phyloP scores from a whole-genome alignment of 305 asterid genomes.

The Caryopteris hybrid region DNA sequence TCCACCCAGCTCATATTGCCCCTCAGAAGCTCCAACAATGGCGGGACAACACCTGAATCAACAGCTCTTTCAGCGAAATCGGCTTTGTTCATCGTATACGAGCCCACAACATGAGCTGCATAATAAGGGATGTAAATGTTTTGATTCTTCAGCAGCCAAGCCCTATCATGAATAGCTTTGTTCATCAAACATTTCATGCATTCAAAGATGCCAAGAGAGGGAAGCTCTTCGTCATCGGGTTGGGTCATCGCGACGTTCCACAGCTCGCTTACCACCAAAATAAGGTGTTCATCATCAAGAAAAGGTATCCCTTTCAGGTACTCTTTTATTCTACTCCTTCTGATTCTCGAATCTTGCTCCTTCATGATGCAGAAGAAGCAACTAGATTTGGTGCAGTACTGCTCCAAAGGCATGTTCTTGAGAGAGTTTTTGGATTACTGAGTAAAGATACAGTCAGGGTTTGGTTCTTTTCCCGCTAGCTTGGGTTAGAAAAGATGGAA shows the following conservation, averaged over 20 bases:
- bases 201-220: slow-evolving; percentile 59
- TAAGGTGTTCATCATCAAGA: slow-evolving; percentile 52
- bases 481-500: slow-evolving; percentile 25
- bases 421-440: background rate
- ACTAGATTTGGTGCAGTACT: slow-evolving; percentile 24
- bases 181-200: slow-evolving; percentile 52
- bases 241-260: slow-evolving; percentile 77
- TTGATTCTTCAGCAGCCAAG: slow-evolving; percentile 53
- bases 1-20: slow-evolving; percentile 88
- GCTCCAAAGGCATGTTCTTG: slow-evolving; percentile 29
- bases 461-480: too few species aligned
- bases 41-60: slow-evolving; percentile 51
- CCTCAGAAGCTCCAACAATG: slow-evolving; percentile 59
- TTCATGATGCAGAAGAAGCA: slow-evolving; percentile 79
- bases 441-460: too few species aligned
- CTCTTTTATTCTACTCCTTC: slow-evolving; percentile 31
- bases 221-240: slow-evolving; percentile 55
- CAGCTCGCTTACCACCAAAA: slow-evolving; percentile 56
- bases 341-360: slow-evolving; percentile 38
- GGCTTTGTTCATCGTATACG: slow-evolving; percentile 56
- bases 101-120: slow-evolving; percentile 84
- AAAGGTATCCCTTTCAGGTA: slow-evolving; percentile 36
- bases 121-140: slow-evolving; percentile 72
- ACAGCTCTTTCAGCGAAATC: slow-evolving; percentile 50
- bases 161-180: slow-evolving; percentile 37